A percentile compares a stretch with the other conserved stretches of the same genome.
Evolutionary conservation across 768 basidiomycete genomes (phyloP).

Genomic region (Neoboletus magnificus): DNA sequence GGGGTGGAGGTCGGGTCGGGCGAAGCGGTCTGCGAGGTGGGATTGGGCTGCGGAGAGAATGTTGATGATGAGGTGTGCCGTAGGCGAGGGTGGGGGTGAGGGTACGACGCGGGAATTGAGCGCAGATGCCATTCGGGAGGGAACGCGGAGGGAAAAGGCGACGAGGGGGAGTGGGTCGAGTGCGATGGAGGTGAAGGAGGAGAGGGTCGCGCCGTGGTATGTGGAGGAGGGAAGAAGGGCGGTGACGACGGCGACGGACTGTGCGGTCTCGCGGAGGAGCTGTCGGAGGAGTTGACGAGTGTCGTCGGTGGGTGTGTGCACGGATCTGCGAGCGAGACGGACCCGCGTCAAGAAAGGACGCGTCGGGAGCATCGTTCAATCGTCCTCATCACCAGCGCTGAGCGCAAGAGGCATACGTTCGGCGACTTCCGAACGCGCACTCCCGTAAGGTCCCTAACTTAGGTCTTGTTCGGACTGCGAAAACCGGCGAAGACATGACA

Average conservation of each 20-base stretch:
- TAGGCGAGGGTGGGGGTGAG: not conserved
- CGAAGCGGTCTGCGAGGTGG: constrained; percentile 62
- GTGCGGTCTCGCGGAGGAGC: constrained; percentile 72
- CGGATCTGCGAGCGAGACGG: not conserved
- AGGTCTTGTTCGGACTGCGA: too few species aligned
- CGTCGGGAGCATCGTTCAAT: not conserved
- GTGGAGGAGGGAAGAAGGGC: constrained; percentile 47
- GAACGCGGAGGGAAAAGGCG: constrained; percentile 85
- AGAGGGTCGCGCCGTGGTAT: constrained; percentile 90
- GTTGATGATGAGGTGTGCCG: constrained; percentile 70
- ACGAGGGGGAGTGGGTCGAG: constrained; percentile 87
- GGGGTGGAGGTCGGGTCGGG: constrained; percentile 66
- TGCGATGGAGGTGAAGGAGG: constrained; percentile 89
- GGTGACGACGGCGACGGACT: constrained; percentile 86
- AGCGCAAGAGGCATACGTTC: too few species aligned
- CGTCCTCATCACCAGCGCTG: not conserved
- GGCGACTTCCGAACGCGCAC: too few species aligned
- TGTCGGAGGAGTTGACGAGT: constrained; percentile 39
- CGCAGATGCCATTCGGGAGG: constrained; percentile 79
- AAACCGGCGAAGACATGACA: too few species aligned
- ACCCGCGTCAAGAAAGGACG: not conserved
- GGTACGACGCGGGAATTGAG: constrained; percentile 35
- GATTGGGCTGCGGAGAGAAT: constrained; percentile 70
- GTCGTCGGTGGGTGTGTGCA: constrained; percentile 11
- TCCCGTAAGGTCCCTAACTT: too few species aligned